Evolutionary conservation across 306 rosid genomes (phyloP).

Genomic region (Geum urbanum): DNA sequence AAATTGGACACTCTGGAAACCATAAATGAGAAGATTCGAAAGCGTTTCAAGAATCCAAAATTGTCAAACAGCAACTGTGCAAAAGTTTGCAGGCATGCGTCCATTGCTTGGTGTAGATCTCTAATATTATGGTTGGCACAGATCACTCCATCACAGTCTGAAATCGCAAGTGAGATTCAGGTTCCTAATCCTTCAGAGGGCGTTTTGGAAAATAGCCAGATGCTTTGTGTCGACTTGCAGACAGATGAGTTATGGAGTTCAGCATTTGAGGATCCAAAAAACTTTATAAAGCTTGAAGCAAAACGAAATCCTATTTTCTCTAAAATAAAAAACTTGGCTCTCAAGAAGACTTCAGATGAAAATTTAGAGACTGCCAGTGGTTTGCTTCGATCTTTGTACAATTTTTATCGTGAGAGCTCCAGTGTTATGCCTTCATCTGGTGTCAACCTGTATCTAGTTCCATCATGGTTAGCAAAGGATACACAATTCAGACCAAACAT

Average conservation of each 20-base stretch:
- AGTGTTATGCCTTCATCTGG: slow-evolving; percentile 70
- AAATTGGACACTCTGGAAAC: slow-evolving; percentile 85
- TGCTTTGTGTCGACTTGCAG: slow-evolving; percentile 76
- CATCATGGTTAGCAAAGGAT: slow-evolving; percentile 49
- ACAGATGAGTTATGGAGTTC: slow-evolving; percentile 75
- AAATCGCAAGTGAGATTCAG: slow-evolving; percentile 42
- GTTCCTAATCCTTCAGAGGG: slow-evolving; percentile 42
- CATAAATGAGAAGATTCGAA: slow-evolving; percentile 89
- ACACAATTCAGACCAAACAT: slow-evolving; percentile 47
- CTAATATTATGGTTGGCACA: slow-evolving; percentile 71
- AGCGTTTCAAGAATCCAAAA: slow-evolving; percentile 91
- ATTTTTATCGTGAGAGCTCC: slow-evolving; percentile 88
- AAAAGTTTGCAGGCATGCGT: slow-evolving; percentile 84
- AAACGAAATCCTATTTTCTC: slow-evolving; percentile 59
- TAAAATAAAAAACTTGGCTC: slow-evolving; percentile 40
- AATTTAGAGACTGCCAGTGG: slow-evolving; percentile 65
- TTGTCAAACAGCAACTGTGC: slow-evolving; percentile 65
- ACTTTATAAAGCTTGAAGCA: slow-evolving; percentile 51
- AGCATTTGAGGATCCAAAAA: slow-evolving; percentile 62
- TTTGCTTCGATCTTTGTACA: slow-evolving; percentile 83
- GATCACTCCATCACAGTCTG: slow-evolving; percentile 54
- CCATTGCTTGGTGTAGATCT: slow-evolving; percentile 91
- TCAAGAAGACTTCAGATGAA: slow-evolving; percentile 66
- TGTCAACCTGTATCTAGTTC: slow-evolving; percentile 60
- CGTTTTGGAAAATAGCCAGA: slow-evolving; percentile 52